These are phyloP conservation scores for Cyberlindnera maclurae DNA, from an alignment of 805 yeast genomes.

Conservation along the genomic window DNA sequence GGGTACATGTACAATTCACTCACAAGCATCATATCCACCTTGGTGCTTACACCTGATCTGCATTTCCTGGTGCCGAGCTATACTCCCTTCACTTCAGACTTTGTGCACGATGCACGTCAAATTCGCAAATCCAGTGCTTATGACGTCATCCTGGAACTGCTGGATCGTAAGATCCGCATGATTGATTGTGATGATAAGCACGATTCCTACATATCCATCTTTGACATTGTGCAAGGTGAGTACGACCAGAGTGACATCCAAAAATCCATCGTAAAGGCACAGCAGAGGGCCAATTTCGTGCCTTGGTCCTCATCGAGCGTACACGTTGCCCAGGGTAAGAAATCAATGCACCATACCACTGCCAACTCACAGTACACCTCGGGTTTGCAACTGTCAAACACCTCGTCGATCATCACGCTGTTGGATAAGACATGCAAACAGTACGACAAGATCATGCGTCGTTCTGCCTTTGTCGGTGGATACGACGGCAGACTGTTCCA, in stretches of 20 bases:
- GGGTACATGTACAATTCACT: constrained; percentile 83
- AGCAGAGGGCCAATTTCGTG: constrained; percentile 64
- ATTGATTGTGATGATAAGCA: constrained; percentile 40
- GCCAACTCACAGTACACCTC: constrained; percentile 43
- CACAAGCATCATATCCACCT: constrained; percentile 71
- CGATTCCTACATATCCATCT: constrained; percentile 56
- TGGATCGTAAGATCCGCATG: constrained; percentile 74
- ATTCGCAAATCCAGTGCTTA: constrained; percentile 70
- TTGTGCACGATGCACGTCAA: constrained; percentile 50
- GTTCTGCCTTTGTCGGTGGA: constrained; percentile 79
- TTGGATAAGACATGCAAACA: constrained; percentile 63
- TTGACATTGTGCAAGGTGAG: constrained; percentile 60
- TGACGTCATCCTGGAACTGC: constrained; percentile 76
- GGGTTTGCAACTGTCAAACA: constrained; percentile 81
- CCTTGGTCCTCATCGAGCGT: constrained; percentile 82
- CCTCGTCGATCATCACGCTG: constrained; percentile 64
- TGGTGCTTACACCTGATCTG: constrained; percentile 80
- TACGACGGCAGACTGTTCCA: constrained; percentile 42
- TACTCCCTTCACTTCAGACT: constrained; percentile 71
- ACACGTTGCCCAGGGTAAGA: constrained; percentile 69
- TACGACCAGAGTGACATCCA: constrained; percentile 66
- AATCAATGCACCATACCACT: constrained; percentile 46
- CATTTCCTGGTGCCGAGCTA: constrained; percentile 70
- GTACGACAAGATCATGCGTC: constrained; percentile 70
- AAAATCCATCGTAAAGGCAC: constrained; percentile 56